phyloP scores from a whole-genome alignment of 495 filamentous ascomycete species.

The Penicillium malachiteum region DNA sequence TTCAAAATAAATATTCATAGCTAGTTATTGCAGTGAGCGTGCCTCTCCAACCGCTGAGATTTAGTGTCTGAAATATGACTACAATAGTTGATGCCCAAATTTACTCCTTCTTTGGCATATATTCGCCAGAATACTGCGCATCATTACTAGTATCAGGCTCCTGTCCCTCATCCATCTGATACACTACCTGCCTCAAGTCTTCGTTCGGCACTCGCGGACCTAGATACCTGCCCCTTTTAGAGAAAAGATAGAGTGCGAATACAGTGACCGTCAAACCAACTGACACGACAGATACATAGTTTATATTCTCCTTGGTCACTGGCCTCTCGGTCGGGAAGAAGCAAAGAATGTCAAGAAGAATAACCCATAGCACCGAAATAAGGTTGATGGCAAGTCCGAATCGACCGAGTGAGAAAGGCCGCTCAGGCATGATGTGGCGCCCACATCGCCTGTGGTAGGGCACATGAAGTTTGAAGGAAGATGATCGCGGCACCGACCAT shows the following conservation, averaged over 20 bases:
- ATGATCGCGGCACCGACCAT: constrained; percentile 13
- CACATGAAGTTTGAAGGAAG: constrained; percentile 14
- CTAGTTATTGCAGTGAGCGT: too few relatives aligned
- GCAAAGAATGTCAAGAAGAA: constrained; percentile 9
- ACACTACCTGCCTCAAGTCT: too few relatives aligned
- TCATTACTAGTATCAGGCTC: too few relatives aligned
- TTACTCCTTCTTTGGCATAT: too few relatives aligned
- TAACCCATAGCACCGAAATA: constrained; percentile 8
- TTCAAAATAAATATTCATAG: too few relatives aligned
- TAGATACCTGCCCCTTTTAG: not conserved
- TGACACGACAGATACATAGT: constrained; percentile 12
- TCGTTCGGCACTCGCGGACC: not conserved
- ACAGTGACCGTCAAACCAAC: constrained; percentile 5
- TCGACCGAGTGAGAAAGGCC: constrained; percentile 6
- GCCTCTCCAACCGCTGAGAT: too few relatives aligned
- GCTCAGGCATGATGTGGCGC: constrained; percentile 8
- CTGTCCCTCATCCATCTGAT: not conserved
- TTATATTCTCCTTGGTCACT: constrained; percentile 12
- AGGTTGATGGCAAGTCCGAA: constrained; percentile 6
- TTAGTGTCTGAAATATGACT: too few relatives aligned
- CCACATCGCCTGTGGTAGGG: constrained; percentile 13
- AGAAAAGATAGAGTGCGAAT: constrained; percentile 1
- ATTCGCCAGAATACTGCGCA: too few relatives aligned
- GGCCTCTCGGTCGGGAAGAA: constrained; percentile 9
- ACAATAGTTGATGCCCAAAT: too few relatives aligned